A percentile compares a stretch with the other conserved stretches of the same genome.
Evolutionary conservation across 2,329 filamentous ascomycete genomes (phyloP).

Genomic region (Fusarium sp.): DNA sequence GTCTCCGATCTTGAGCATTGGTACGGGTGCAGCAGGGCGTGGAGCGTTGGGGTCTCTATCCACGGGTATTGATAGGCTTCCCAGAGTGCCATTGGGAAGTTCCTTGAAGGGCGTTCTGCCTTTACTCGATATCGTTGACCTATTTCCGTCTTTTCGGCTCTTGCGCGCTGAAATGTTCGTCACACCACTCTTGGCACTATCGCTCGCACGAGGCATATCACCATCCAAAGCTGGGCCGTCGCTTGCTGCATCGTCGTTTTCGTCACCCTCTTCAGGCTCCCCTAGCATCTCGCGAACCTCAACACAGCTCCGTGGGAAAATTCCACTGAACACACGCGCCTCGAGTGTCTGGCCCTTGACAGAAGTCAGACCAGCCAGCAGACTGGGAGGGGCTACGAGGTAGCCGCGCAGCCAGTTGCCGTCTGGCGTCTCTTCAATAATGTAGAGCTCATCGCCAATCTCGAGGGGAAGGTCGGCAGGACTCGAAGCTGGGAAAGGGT

Average conservation of each 20-base stretch:
- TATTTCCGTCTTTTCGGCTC: conserved; percentile 52
- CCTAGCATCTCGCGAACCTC: conserved; percentile 93
- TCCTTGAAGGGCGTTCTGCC: conserved; percentile 51
- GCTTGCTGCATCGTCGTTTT: conserved; percentile 53
- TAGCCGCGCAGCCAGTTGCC: conserved; percentile 96
- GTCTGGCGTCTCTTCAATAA: conserved; percentile 95
- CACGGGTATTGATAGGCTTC: conserved; percentile 60
- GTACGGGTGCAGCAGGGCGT: conserved; percentile 90
- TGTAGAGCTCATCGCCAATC: conserved; percentile 97
- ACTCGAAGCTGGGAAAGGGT: conserved; percentile 88
- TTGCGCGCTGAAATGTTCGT: conserved; percentile 52
- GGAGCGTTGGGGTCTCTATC: conserved; percentile 74
- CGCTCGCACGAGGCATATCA: conserved; percentile 52
- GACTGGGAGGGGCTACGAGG: conserved; percentile 90
- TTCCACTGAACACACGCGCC: conserved; percentile 96
- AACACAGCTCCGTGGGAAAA: conserved; percentile 94
- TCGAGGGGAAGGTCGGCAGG: conserved; percentile 95
- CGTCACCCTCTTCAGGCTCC: conserved; percentile 70
- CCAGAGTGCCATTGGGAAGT: conserved; percentile 55
- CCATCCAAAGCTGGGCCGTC: conserved; percentile 48
- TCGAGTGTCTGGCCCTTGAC: conserved; percentile 93
- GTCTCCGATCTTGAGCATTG: conserved; percentile 97
- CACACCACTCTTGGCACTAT: conserved; percentile 68
- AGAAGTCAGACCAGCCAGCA: conserved; percentile 91
- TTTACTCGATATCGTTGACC: conserved; percentile 38